Evolutionary conservation across 2,329 filamentous ascomycete genomes (phyloP).

Genomic region (Trichoderma pleuroti): DNA sequence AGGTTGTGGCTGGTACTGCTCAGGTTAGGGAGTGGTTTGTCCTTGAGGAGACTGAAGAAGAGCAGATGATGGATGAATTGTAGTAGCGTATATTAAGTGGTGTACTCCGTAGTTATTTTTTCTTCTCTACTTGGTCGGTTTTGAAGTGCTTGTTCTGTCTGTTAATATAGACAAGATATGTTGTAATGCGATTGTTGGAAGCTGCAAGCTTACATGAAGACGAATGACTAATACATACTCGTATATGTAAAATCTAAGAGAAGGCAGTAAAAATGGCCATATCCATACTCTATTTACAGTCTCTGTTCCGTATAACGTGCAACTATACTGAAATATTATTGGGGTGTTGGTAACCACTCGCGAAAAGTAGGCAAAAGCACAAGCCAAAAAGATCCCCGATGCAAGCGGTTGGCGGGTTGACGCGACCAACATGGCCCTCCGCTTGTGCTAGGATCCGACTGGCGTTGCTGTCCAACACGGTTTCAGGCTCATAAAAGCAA

Average conservation of each 20-base stretch:
- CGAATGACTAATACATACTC: not conserved
- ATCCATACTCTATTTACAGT: not conserved
- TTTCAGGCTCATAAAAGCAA: not conserved
- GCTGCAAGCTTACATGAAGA: not conserved
- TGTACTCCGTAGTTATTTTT: not conserved
- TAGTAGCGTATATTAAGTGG: not conserved
- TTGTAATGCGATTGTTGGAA: not conserved
- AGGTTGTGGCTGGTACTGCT: constrained; percentile 49
- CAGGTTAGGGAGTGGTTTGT: constrained; percentile 42
- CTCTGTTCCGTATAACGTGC: not conserved
- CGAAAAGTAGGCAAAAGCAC: not conserved
- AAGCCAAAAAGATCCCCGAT: not conserved
- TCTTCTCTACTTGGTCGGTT: fast-evolving
- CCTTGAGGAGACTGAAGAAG: constrained; percentile 20
- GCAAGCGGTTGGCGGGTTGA: not conserved
- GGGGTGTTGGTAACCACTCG: not conserved
- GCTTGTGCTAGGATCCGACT: not conserved
- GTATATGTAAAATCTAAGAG: not conserved
- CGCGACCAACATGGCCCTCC: not conserved
- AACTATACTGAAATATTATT: not conserved
- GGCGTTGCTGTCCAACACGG: not conserved
- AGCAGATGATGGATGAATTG: constrained; percentile 7
- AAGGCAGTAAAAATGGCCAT: not conserved
- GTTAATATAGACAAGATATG: not conserved
- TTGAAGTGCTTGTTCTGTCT: not conserved